These are phyloP conservation scores for Tanozyma kutaoensis DNA, from an alignment of 805 yeast species.

Conservation along the genomic window DNA sequence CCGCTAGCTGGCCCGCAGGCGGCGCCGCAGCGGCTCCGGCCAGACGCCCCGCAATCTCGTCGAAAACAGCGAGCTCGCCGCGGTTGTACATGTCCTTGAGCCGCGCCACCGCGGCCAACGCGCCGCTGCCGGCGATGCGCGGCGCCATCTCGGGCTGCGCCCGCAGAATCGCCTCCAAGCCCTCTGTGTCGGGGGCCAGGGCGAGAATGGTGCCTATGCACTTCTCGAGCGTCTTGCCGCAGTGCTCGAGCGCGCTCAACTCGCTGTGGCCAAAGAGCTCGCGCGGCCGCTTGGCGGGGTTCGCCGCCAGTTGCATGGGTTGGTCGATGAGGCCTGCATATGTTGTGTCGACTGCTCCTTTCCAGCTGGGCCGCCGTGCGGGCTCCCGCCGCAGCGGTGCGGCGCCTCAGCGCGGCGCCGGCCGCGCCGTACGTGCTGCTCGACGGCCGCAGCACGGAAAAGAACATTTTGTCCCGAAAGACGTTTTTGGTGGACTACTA, in stretches of 20 bases:
- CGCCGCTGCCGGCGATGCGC: constrained; percentile 39
- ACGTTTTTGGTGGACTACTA: constrained; percentile 77
- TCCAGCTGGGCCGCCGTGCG: no score
- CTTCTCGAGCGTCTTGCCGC: constrained; percentile 32
- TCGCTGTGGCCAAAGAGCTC: constrained; percentile 18
- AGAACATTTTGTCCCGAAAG: constrained; percentile 62
- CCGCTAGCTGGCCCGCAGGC: no score
- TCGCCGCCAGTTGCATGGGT: no score
- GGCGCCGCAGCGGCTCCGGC: no score
- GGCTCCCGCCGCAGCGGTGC: no score
- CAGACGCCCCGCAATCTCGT: constrained; percentile 38
- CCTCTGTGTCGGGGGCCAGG: constrained; percentile 40
- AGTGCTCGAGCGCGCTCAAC: constrained; percentile 24
- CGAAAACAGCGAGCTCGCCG: constrained; percentile 39
- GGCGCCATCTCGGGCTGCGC: constrained; percentile 23
- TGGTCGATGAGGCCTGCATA: no score
- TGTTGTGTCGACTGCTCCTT: no score
- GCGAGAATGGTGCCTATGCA: constrained; percentile 20
- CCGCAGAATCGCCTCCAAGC: constrained; percentile 21
- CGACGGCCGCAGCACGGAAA: constrained; percentile 45
- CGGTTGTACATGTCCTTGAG: constrained; percentile 39
- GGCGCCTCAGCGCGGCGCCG: no score
- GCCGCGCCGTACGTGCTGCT: no score
- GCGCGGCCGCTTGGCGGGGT: not conserved
- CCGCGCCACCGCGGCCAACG: constrained; percentile 46